phyloP scores from a whole-genome alignment of 2,329 filamentous ascomycete genomes.

The Beauveria brongniartii region DNA sequence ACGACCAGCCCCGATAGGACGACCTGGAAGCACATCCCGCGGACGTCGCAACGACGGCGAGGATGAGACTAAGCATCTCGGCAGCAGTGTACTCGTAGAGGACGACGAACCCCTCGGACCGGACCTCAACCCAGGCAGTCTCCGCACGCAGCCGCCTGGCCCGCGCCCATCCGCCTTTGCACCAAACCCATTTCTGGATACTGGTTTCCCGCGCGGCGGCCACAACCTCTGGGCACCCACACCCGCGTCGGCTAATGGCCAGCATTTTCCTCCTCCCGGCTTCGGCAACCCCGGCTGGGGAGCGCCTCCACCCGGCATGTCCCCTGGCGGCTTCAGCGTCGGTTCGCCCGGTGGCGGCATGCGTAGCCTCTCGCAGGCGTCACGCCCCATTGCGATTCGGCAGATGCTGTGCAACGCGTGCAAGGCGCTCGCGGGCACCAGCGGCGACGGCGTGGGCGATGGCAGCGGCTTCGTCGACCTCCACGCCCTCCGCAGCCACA shows the following conservation, averaged over 20 bases:
- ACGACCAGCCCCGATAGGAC: conserved; percentile 78
- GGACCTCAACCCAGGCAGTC: conserved; percentile 23
- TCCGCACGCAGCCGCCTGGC: conserved; percentile 45
- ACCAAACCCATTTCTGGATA: conserved; percentile 34
- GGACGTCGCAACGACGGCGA: conserved; percentile 48
- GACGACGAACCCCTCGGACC: conserved; percentile 53
- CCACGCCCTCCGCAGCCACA: conserved; percentile 55
- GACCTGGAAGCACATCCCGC: conserved; percentile 65
- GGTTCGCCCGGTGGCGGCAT: conserved; percentile 25
- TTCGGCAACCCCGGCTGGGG: conserved; percentile 35
- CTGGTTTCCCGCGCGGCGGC: conserved; percentile 27
- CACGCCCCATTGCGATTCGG: conserved; percentile 59
- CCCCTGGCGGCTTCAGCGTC: conserved; percentile 27
- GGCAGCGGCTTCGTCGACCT: conserved; percentile 63
- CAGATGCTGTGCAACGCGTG: conserved; percentile 72
- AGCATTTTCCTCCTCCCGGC: conserved; percentile 38
- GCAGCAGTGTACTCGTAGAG: conserved; percentile 80
- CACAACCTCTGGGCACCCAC: conserved; percentile 36
- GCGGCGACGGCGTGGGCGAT: conserved; percentile 24
- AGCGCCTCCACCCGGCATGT: conserved; percentile 20
- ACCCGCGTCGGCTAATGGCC: conserved; percentile 17
- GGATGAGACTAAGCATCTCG: conserved; percentile 72
- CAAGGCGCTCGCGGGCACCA: conserved; percentile 44
- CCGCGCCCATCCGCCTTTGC: conserved; percentile 32
- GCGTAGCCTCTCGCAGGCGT: conserved; percentile 39